Conservation (phyloP, 345 rosid genomes). For the Lepidium didymum region DNA sequence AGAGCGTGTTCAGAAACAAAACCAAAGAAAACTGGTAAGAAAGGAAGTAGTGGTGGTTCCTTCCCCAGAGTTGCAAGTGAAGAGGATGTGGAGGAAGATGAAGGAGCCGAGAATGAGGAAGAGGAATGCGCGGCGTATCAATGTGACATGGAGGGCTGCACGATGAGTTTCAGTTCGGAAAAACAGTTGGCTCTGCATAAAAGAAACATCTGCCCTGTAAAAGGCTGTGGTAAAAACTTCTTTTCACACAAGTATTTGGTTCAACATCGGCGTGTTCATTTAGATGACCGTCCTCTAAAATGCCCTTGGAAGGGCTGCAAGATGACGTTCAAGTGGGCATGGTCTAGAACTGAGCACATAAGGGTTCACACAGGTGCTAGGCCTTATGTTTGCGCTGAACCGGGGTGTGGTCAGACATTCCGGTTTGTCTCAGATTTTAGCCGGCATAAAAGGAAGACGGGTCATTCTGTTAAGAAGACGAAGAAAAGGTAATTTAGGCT, state of each 20-base stretch:
- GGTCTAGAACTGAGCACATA: slow-evolving; percentile 94
- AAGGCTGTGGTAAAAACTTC: slow-evolving; percentile 90
- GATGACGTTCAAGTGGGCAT: slow-evolving; percentile 98
- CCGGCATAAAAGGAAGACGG: slow-evolving; percentile 92
- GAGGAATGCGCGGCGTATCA: slow-evolving; percentile 33
- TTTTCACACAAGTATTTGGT: slow-evolving; percentile 94
- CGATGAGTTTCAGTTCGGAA: slow-evolving; percentile 66
- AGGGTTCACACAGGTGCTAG: slow-evolving; percentile 98
- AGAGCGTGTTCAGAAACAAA: slow-evolving; percentile 36
- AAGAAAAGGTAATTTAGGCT: slow-evolving; percentile 33
- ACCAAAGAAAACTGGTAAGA: slow-evolving; percentile 44
- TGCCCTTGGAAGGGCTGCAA: slow-evolving; percentile 99
- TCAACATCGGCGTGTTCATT: slow-evolving; percentile 86
- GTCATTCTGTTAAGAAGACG: slow-evolving; percentile 67
- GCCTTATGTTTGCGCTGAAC: slow-evolving; percentile 74
- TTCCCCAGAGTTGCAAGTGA: slow-evolving; percentile 29
- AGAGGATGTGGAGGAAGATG: slow-evolving; percentile 42
- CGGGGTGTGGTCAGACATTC: slow-evolving; percentile 89
- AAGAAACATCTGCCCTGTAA: slow-evolving; percentile 78
- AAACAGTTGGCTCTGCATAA: slow-evolving; percentile 69
- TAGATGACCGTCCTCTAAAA: slow-evolving; percentile 91
- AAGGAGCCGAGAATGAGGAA: slow-evolving; percentile 48
- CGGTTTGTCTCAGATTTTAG: slow-evolving; percentile 93
- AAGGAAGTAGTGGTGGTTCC: slow-evolving; percentile 34
- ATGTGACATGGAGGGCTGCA: slow-evolving; percentile 92